Base-by-base conservation (phyloP, 305 asterid species). In the Plantago coronopus region DNA sequence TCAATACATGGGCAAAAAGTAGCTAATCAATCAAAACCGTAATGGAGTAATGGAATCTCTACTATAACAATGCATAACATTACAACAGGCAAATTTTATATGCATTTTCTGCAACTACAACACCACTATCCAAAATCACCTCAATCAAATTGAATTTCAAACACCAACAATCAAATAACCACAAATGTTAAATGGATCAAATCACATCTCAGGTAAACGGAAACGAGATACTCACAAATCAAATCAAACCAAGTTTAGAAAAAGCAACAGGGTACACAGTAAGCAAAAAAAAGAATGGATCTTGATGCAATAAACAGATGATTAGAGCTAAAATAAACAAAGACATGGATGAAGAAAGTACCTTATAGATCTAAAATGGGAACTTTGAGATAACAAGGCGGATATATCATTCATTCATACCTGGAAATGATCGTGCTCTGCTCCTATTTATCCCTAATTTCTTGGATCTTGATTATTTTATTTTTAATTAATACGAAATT, bases 351-450 rank as follows among this genome's bases (percentile, higher is more conserved):
- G 58, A 82, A 88, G 54, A 90, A 88, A 83, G 77, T 53, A 79
- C 71, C 61, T 56, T 61, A 25, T 83, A 71, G 67, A 84, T 38
- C 43, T 38, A 65, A 47, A 82, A 77, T 49, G 51, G 47, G 48
- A 82, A 71, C 21, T 87, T 88, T 11, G 91, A 69, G 86, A 84
- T 84, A 70, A 85, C 49, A 72, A 65, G 95, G 88, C 69, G 95
- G 84, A 75, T 75, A 76, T 76, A 81, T 85, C 89, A 88, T 85
- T 75, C 91, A 81, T 76, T 47, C 21, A 17, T 11, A 42, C n/a
- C 6, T 45, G 49, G 49, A 45, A n/a, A 45, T 12, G 42, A 57
- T 49, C 75, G 59, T 60, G 66, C 78, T 72, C 64, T 43, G 20
- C 73, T 50, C 78, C 80, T 76, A 49, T 62, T 69, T 8, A 7